These are phyloP conservation scores for Podospora pseudopauciseta DNA, from an alignment of 495 filamentous ascomycete species.

Conservation along the genomic window DNA sequence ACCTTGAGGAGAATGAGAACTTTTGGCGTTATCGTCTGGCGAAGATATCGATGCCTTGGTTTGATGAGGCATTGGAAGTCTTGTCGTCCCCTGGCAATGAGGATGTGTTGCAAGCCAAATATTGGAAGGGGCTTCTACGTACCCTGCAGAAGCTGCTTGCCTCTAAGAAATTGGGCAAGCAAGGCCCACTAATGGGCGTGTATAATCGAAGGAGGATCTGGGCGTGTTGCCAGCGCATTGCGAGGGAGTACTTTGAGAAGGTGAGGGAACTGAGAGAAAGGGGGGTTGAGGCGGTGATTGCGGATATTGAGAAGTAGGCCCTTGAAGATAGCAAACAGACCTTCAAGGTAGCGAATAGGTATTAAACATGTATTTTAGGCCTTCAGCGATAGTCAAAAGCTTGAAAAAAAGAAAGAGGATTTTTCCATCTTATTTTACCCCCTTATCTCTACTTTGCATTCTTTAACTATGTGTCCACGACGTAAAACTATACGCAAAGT, in stretches of 20 bases:
- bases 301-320: background rate
- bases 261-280: background rate
- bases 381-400: too few relatives aligned
- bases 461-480: too few relatives aligned
- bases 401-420: too few relatives aligned
- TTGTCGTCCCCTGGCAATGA: background rate
- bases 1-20: background rate
- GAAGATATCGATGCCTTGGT: slow-evolving; percentile 7
- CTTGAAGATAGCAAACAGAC: too few relatives aligned
- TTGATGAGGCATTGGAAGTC: background rate
- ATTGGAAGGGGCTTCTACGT: slow-evolving; percentile 1
- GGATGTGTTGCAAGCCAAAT: background rate
- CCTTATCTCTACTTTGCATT: too few relatives aligned
- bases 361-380: too few relatives aligned
- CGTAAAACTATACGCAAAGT: too few relatives aligned
- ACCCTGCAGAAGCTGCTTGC: background rate
- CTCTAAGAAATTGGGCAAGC: background rate
- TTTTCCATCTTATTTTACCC: too few relatives aligned
- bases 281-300: background rate
- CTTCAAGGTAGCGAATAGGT: too few relatives aligned
- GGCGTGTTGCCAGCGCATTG: background rate
- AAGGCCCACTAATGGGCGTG: background rate
- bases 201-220: slow-evolving; percentile 8
- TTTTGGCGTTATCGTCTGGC: slow-evolving; percentile 9
- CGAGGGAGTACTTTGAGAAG: slow-evolving; percentile 1